phyloP scores from a whole-genome alignment of 805 yeast species.

The Pichia nakasei region DNA sequence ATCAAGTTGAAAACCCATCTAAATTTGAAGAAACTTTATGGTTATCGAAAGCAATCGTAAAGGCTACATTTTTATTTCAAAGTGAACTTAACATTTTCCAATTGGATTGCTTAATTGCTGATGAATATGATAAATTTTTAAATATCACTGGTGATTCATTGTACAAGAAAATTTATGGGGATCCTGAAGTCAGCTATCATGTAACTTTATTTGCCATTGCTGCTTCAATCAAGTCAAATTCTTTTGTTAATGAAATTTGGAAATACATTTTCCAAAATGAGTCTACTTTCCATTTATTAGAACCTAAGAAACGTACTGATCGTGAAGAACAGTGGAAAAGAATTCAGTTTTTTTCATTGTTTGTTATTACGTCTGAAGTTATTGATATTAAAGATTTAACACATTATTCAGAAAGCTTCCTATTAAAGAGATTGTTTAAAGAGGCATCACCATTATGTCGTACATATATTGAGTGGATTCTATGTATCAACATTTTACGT shows the following conservation, averaged over 20 bases:
- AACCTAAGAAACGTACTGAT: constrained; percentile 49
- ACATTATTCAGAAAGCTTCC: constrained; percentile 18
- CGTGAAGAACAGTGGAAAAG: constrained; percentile 64
- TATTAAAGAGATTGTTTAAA: constrained; percentile 33
- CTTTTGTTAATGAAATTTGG: constrained; percentile 28
- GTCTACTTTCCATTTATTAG: constrained; percentile 34
- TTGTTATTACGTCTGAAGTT: constrained; percentile 36
- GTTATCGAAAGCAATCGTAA: constrained; percentile 42
- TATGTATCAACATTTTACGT: constrained; percentile 37
- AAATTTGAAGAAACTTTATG: constrained; percentile 38
- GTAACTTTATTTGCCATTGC: constrained; percentile 42
- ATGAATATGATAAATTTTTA: constrained; percentile 39
- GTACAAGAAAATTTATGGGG: constrained; percentile 47
- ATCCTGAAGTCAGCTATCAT: constrained; percentile 45
- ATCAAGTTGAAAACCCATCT: constrained; percentile 27
- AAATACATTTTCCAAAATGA: constrained; percentile 31
- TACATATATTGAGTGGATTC: constrained; percentile 70
- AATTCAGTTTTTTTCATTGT: constrained; percentile 44
- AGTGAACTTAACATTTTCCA: constrained; percentile 46
- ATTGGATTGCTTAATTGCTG: constrained; percentile 50
- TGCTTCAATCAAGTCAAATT: constrained; percentile 24
- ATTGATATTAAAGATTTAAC: constrained; percentile 21
- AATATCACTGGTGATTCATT: constrained; percentile 27
- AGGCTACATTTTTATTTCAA: constrained; percentile 41
- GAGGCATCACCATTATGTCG: constrained; percentile 80